phyloP scores from a whole-genome alignment of 176 grass and related monocot genomes.

The Zoysia pacifica region DNA sequence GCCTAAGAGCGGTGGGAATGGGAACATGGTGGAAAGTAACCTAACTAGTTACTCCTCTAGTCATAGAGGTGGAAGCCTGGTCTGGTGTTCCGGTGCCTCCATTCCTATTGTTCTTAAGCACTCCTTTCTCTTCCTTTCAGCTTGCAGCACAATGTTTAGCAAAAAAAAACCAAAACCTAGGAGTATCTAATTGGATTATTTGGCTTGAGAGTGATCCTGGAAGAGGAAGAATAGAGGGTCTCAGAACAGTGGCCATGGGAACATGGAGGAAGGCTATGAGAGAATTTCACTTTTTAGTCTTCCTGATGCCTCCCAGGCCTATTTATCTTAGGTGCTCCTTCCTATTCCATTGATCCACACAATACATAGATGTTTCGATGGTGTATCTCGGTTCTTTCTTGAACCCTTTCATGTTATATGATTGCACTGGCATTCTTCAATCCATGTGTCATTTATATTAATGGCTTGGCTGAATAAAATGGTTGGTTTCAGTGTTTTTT shows the following conservation, averaged over 20 bases:
- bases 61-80: slow-evolving; percentile 15
- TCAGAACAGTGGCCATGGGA: slow-evolving; percentile 36
- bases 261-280: slow-evolving; percentile 33
- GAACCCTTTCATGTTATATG: background rate
- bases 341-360: slow-evolving; percentile 26
- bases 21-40: slow-evolving; percentile 48
- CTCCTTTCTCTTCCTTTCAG: slow-evolving; percentile 42
- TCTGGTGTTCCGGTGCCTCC: slow-evolving; percentile 36
- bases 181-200: background rate
- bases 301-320: slow-evolving; percentile 47
- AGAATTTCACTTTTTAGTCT: background rate
- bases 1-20: slow-evolving; percentile 47
- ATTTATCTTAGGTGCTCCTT: slow-evolving; percentile 26
- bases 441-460: background rate
- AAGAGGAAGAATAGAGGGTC: slow-evolving; percentile 42
- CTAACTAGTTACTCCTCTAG: slow-evolving; percentile 9
- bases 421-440: background rate
- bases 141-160: background rate
- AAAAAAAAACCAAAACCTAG: background rate
- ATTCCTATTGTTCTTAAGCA: slow-evolving; percentile 46
- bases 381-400: background rate
- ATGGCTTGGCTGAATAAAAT: background rate
- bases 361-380: background rate
- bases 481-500: background rate
- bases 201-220: background rate